Base-by-base conservation (phyloP, 1,284 basidiomycete genomes). In the Porogramme epimiltina region DNA sequence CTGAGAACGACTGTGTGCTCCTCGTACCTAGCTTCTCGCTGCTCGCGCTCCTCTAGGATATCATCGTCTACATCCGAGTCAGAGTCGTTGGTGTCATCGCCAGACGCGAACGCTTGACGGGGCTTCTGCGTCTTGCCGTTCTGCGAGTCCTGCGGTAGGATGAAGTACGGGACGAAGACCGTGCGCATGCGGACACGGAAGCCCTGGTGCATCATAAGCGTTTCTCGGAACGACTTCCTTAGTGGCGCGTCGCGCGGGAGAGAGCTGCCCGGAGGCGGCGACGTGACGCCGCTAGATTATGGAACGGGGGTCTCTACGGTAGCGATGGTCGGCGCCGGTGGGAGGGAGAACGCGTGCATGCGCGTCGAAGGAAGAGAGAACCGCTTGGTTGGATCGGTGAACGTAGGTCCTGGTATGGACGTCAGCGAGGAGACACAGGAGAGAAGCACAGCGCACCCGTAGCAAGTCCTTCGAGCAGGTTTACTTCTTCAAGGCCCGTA, bases 151-250 rank as follows among this genome's bases (percentile, higher is more conserved):
- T 62, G 64, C 15, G 82, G 79, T 4, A 85, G 72, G 49, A 85
- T 74, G 18, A 93, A 81, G 61, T 91, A 87, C 0, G 92, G 93
- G 2, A 94, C 83, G 60, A 93, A 91, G 8, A 93, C 84, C 0
- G 91, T 93, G 19, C 91, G 81, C 91, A 95, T 94, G 28, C 92
- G 84, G 18, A 95, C 89, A 22, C 84, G 80, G 66, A 95, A 88
- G 1, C 91, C 92, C 15, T 89, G 89, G 3, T 87, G 84, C 0
- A 89, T 87, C 40, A 76, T 75, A 15, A 95, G 69, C 1, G 88
- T 85, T 60, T 89, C 87, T n/a, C 93, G 80, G 69, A 85, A 94
- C 1, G 91, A 91, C 68, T 93, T 93, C 42, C 90, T 85, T 11
- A 95, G 71, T 0, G 89, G 88, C 1, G 86, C 78, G 1, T 60